Base-by-base conservation (phyloP, 148 eudicot genomes). In the Limonium bicolor region DNA sequence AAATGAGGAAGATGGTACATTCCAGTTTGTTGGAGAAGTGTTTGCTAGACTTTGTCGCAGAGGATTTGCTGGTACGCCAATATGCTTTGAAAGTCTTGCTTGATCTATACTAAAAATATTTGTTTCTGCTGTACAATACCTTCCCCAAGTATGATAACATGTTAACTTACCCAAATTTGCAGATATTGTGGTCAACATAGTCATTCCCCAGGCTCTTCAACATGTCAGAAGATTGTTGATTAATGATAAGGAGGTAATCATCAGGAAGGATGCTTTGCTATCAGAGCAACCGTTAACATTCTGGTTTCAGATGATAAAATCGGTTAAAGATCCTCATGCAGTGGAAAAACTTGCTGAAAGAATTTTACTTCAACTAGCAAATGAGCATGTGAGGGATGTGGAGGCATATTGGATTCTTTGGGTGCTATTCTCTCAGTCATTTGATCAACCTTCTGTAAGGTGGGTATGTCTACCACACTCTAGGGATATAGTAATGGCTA, bases 361-460 rank as follows among this genome's bases (percentile, higher is more conserved):
- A 59, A 73, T 77, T 39, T 56, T 88, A 64, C 74, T 30, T 63
- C 72, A 74, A 49, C 56, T 88, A 49, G 69, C 72, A 40, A 37
- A 59, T 53, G 71, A 70, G 65, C 46, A 62, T 55, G 71, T 59
- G 30, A 77, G 63, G 32, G 77, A 68, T 46, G 41, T 66, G 22
- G 97, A 88, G 63, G 93, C 87, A 29, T 84, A 83, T 67, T 88
- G 94, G 97, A 50, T 70, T 56, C 51, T 88, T 32, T 72, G 83
- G 94, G 55, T 75, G 33, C 51, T 88, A 59, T 88, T 77, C 64
- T 71, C 73, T 43, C 72, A 27, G 38, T 24, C 66, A 45, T 49
- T 39, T 17, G 60, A 61, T 28, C 87, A 77, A 56, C 29, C 71
- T 18, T 49, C 86, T 20, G 44, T 88, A 51, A 88, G 94, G 97